phyloP scores from a whole-genome alignment of 2,329 filamentous ascomycete species.

The Fusarium gaditjirri region DNA sequence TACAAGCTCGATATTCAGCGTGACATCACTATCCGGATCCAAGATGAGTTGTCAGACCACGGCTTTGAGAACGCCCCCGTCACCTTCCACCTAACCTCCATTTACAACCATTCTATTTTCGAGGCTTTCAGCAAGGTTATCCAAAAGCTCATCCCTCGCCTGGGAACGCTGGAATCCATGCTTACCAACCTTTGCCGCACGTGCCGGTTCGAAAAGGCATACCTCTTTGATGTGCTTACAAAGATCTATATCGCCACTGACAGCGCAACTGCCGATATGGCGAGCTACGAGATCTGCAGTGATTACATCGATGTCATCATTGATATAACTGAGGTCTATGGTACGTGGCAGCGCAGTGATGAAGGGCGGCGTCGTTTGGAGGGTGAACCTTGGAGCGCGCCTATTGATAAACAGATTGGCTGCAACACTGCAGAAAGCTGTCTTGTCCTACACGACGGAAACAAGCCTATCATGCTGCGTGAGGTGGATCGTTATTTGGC shows the following conservation, averaged over 20 bases:
- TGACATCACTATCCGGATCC: constrained; percentile 95
- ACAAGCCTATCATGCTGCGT: constrained; percentile 72
- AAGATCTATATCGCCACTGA: constrained; percentile 99
- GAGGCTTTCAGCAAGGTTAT: constrained; percentile 99
- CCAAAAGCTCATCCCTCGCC: constrained; percentile 93
- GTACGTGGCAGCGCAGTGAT: constrained; percentile 72
- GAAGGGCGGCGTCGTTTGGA: constrained; percentile 67
- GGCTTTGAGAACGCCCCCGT: constrained; percentile 94
- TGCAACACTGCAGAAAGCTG: constrained; percentile 74
- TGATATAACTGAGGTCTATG: constrained; percentile 95
- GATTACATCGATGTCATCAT: constrained; percentile 99
- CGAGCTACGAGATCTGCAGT: constrained; percentile 96
- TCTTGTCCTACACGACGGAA: constrained; percentile 72
- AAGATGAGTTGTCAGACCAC: constrained; percentile 93
- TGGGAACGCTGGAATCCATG: constrained; percentile 91
- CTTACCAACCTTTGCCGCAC: constrained; percentile 94
- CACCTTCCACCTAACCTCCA: constrained; percentile 95
- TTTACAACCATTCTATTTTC: constrained; percentile 98
- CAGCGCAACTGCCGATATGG: constrained; percentile 91
- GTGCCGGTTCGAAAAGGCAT: constrained; percentile 96
- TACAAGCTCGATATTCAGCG: constrained; percentile 96
- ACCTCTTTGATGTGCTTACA: constrained; percentile 95
- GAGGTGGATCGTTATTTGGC: constrained; percentile 81
- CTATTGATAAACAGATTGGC: constrained; percentile 72
- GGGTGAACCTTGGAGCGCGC: constrained; percentile 69